Conservation (phyloP, 2,329 filamentous ascomycete species). For the Macrophomina tecta region DNA sequence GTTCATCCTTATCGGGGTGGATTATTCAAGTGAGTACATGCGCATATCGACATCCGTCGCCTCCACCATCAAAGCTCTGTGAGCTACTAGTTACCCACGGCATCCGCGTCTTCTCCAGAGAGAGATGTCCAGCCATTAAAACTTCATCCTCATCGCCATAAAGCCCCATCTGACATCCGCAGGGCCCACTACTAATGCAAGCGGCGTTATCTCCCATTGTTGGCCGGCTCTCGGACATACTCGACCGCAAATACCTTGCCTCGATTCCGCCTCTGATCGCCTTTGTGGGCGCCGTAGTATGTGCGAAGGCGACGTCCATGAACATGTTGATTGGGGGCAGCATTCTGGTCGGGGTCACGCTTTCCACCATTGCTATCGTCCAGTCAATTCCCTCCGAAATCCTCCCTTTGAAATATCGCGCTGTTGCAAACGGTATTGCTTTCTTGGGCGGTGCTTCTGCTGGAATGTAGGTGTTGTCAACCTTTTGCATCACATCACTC, state of each 20-base stretch:
- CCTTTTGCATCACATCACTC: too few relatives aligned
- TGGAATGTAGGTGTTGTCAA: conserved; percentile 52
- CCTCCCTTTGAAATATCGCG: conserved; percentile 62
- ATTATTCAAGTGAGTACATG: conserved; percentile 55
- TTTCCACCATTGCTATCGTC: conserved; percentile 62
- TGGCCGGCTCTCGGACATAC: conserved; percentile 62
- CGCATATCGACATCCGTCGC: not conserved
- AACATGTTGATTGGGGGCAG: conserved; percentile 63
- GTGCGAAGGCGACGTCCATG: conserved; percentile 62
- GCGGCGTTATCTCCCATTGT: conserved; percentile 62
- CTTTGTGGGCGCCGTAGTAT: conserved; percentile 60
- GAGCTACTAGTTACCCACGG: too few relatives aligned
- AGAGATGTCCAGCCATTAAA: too few relatives aligned
- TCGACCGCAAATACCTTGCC: conserved; percentile 62
- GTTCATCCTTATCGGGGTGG: conserved; percentile 59
- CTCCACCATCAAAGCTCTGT: too few relatives aligned
- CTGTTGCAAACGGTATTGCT: conserved; percentile 61
- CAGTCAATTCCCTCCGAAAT: conserved; percentile 64
- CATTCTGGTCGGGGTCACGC: conserved; percentile 61
- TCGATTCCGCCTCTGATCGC: conserved; percentile 60
- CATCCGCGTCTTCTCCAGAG: too few relatives aligned
- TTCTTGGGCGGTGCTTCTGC: conserved; percentile 59
- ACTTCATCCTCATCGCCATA: too few relatives aligned
- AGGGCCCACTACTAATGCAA: conserved; percentile 65
- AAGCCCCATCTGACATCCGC: conserved; percentile 23